Conservation (phyloP, 495 filamentous ascomycete species). For the Amphirosellinia nigrospora region DNA sequence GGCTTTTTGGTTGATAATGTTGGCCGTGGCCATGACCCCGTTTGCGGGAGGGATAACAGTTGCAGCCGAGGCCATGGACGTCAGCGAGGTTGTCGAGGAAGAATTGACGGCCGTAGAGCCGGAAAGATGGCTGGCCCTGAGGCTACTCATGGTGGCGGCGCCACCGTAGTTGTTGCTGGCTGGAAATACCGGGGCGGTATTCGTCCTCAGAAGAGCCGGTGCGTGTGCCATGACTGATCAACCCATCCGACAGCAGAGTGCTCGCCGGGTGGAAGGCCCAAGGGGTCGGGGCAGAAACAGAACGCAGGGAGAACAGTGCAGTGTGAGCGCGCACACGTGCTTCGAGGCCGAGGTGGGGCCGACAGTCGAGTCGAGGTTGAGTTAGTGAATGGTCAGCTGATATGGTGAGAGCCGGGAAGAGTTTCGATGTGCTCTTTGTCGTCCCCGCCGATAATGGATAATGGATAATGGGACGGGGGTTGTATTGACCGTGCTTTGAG, state of each 20-base stretch:
- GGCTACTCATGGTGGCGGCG: constrained; percentile 51
- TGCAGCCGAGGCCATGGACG: constrained; percentile 51
- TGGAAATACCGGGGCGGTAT: constrained; percentile 55
- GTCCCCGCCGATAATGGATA: constrained; percentile 11
- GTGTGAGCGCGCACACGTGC: not conserved
- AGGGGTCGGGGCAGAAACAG: not conserved
- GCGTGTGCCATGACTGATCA: constrained; percentile 57
- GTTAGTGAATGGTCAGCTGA: constrained; percentile 1
- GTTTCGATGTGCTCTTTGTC: constrained; percentile 21
- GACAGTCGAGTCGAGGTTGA: not conserved
- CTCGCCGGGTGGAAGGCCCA: not conserved
- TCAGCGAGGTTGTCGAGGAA: constrained; percentile 52
- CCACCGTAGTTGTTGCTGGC: constrained; percentile 46
- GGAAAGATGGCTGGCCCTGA: constrained; percentile 60
- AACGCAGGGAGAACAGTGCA: not conserved
- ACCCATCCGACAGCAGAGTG: constrained; percentile 43
- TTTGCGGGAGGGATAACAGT: constrained; percentile 51
- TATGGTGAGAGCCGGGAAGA: not conserved
- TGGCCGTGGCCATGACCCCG: constrained; percentile 74
- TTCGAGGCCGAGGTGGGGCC: constrained; percentile 1
- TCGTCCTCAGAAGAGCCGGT: constrained; percentile 56
- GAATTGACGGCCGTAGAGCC: constrained; percentile 56
- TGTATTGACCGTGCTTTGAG: constrained; percentile 19
- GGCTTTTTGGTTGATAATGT: constrained; percentile 93
- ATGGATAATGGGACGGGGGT: constrained; percentile 11